These are phyloP conservation scores for Purpureocillium takamizusanense DNA, from an alignment of 2,329 filamentous ascomycete genomes.

Conservation along the genomic window DNA sequence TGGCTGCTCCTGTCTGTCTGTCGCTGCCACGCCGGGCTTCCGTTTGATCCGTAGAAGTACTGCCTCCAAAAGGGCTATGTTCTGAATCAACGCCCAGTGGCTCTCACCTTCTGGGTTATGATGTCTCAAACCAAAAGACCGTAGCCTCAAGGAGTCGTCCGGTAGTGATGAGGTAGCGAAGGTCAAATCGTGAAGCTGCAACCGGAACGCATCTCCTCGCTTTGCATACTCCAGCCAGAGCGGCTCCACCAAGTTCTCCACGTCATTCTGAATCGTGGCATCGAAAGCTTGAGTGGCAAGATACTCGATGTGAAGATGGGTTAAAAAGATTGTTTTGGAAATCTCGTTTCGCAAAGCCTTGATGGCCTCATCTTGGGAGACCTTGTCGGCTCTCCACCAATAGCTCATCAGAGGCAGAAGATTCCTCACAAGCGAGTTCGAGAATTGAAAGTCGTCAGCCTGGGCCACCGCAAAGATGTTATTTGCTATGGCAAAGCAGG, in stretches of 20 bases:
- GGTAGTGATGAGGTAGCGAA: slow-evolving; percentile 40
- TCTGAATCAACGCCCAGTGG: slow-evolving; percentile 51
- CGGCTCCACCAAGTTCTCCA: slow-evolving; percentile 60
- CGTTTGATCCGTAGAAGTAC: slow-evolving; percentile 25
- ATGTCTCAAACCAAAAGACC: slow-evolving; percentile 43
- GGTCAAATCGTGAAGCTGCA: slow-evolving; percentile 70
- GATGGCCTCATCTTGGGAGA: slow-evolving; percentile 50
- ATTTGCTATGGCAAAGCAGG: slow-evolving; percentile 71
- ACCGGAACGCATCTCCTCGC: slow-evolving; percentile 58
- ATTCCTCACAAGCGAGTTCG: slow-evolving; percentile 48
- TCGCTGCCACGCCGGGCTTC: slow-evolving; percentile 11
- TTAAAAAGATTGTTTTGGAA: slow-evolving; percentile 60
- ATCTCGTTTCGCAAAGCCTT: slow-evolving; percentile 67
- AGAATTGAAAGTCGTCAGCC: slow-evolving; percentile 58
- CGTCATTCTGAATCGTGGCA: slow-evolving; percentile 28
- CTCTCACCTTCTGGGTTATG: slow-evolving; percentile 47
- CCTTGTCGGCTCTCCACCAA: slow-evolving; percentile 68
- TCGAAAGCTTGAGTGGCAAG: slow-evolving; percentile 35
- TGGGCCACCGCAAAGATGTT: slow-evolving; percentile 55
- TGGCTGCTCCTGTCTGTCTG: slow-evolving; percentile 33
- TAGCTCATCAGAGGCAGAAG: slow-evolving; percentile 63
- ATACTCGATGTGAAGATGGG: slow-evolving; percentile 53
- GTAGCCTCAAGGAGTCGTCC: slow-evolving; percentile 34
- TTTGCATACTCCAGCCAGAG: slow-evolving; percentile 73
- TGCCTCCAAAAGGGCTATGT: slow-evolving; percentile 48